Conservation (phyloP, 2,329 filamentous ascomycete species). For the Aspergillus latus region DNA sequence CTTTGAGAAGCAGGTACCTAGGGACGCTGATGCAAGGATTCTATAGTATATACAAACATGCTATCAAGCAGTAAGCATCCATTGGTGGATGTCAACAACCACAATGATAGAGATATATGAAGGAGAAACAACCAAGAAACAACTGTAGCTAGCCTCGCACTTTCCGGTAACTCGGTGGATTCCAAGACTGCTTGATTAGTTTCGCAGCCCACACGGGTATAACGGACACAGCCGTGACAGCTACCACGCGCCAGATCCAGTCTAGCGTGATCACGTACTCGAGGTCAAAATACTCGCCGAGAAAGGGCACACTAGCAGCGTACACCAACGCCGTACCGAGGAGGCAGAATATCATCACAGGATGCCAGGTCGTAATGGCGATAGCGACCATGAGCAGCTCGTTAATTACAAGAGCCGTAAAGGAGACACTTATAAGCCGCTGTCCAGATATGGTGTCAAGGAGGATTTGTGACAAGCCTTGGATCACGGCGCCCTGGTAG, state of each 20-base stretch:
- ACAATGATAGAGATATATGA: slow-evolving; percentile 7
- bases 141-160: slow-evolving; percentile 53
- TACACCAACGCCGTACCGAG: slow-evolving; percentile 81
- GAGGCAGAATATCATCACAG: slow-evolving; percentile 81
- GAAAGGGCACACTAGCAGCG: slow-evolving; percentile 77
- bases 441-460: slow-evolving; percentile 67
- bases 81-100: neutral
- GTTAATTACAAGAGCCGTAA: slow-evolving; percentile 88
- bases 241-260: slow-evolving; percentile 84
- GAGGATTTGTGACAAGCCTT: slow-evolving; percentile 87
- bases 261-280: slow-evolving; percentile 72
- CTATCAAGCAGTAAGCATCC: slow-evolving; percentile 10
- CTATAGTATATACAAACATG: slow-evolving; percentile 15
- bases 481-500: slow-evolving; percentile 93
- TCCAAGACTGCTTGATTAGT: slow-evolving; percentile 77
- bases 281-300: slow-evolving; percentile 88
- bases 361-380: slow-evolving; percentile 96
- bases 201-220: slow-evolving; percentile 87
- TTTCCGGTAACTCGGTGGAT: slow-evolving; percentile 92
- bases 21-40: slow-evolving; percentile 4
- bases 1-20: neutral
- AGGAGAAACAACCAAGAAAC: neutral
- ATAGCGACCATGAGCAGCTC: slow-evolving; percentile 97
- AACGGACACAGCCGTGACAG: slow-evolving; percentile 75
- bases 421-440: slow-evolving; percentile 84